phyloP scores from a whole-genome alignment of 768 basidiomycete species.

The Steccherinum ochraceum region DNA sequence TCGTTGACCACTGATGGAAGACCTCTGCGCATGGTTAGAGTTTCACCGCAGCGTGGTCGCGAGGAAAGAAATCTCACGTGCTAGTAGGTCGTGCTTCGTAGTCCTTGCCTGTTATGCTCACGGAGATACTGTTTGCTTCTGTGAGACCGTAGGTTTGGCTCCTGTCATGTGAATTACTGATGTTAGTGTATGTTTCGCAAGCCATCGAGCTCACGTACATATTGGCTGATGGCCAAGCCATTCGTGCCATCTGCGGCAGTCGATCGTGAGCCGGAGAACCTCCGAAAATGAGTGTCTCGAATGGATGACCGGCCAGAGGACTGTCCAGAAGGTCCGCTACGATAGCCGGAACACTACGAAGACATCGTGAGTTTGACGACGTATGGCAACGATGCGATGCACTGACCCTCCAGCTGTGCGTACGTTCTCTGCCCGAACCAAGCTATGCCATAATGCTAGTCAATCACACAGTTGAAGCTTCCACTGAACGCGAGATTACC shows the following conservation, averaged over 20 bases:
- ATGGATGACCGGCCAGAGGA: conserved; percentile 37
- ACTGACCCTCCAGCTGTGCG: conserved; percentile 45
- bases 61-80: conserved; percentile 33
- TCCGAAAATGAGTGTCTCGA: conserved; percentile 45
- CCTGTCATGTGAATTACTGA: conserved; percentile 20
- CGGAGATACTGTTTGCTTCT: conserved; percentile 53
- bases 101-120: conserved; percentile 52
- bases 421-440: conserved; percentile 50
- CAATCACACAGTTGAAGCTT: too few species aligned
- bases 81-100: conserved; percentile 42
- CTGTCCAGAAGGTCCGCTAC: conserved; percentile 52
- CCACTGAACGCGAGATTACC: too few species aligned
- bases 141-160: conserved; percentile 50
- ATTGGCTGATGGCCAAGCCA: conserved; percentile 38
- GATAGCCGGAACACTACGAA: conserved; percentile 49
- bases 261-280: conserved; percentile 44
- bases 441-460: conserved; percentile 15
- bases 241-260: conserved; percentile 37
- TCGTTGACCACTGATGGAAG: conserved; percentile 49
- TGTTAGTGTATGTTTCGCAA: neutral
- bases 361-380: neutral
- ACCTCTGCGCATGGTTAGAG: conserved; percentile 31
- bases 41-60: neutral
- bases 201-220: conserved; percentile 20
- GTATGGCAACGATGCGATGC: neutral